Evolutionary conservation across 768 basidiomycete species (phyloP).

Genomic region (Sistotremastrum suecicum): DNA sequence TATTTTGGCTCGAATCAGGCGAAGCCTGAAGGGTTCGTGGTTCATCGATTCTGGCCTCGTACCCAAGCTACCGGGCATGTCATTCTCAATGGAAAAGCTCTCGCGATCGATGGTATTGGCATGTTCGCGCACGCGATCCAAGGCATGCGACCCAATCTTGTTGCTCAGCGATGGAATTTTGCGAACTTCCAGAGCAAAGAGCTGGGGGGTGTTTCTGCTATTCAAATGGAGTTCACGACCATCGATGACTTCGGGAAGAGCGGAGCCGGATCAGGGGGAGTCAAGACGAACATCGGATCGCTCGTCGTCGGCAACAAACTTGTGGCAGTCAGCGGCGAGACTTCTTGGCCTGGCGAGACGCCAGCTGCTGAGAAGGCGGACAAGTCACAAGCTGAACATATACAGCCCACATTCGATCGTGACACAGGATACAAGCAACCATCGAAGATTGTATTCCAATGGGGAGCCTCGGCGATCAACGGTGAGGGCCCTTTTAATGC

Average conservation of each 20-base stretch:
- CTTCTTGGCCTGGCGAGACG: constrained; percentile 55
- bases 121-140: constrained; percentile 96
- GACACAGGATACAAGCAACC: constrained; percentile 79
- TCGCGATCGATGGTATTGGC: constrained; percentile 44
- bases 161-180: constrained; percentile 94
- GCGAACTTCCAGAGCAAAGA: constrained; percentile 71
- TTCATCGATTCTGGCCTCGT: constrained; percentile 87
- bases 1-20: constrained; percentile 63
- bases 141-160: constrained; percentile 91
- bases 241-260: constrained; percentile 62
- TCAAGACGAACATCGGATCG: constrained; percentile 74
- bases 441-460: constrained; percentile 51
- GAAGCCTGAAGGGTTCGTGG: constrained; percentile 71
- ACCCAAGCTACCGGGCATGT: constrained; percentile 49
- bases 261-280: constrained; percentile 69
- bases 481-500: constrained; percentile 42
- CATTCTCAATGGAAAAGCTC: constrained; percentile 49
- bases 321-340: constrained; percentile 64
- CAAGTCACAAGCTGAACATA: constrained; percentile 53
- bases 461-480: constrained; percentile 60
- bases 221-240: constrained; percentile 96
- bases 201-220: constrained; percentile 63
- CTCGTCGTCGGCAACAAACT: constrained; percentile 72
- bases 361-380: constrained; percentile 23
- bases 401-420: constrained; percentile 44